Conservation (phyloP, 78 protist genomes). For the Chrysochromulina parva region DNA sequence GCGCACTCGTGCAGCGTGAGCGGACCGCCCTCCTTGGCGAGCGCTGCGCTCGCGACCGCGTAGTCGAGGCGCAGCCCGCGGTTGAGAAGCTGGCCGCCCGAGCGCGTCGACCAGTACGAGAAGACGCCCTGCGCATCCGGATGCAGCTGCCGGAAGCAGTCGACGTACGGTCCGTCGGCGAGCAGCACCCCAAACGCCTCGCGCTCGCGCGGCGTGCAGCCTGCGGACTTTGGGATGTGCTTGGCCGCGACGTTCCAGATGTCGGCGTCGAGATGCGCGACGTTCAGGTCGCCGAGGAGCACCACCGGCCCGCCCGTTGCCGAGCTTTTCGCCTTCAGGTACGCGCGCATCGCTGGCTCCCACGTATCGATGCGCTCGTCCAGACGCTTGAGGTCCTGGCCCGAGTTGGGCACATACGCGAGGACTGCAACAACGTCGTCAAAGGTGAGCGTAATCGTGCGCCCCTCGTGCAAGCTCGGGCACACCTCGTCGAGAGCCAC, state of each 20-base stretch:
- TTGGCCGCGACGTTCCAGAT: constrained; percentile 15
- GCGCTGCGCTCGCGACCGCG: background rate
- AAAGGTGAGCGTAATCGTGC: background rate
- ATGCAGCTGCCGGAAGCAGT: background rate
- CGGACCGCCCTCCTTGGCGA: background rate
- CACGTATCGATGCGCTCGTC: constrained; percentile 28
- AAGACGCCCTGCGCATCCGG: constrained; percentile 18
- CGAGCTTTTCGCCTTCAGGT: no score
- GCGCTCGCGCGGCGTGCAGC: background rate
- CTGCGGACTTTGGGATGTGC: background rate
- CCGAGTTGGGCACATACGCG: constrained; percentile 39
- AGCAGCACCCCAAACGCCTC: background rate
- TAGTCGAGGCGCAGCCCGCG: constrained; percentile 12
- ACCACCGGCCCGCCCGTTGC: background rate
- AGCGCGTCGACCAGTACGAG: constrained; percentile 22
- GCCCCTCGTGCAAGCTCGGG: background rate
- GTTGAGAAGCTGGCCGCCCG: background rate
- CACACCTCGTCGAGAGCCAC: background rate
- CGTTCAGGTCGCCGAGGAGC: background rate
- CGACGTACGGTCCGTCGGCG: background rate
- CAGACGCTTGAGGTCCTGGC: constrained; percentile 31
- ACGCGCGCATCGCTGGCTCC: background rate
- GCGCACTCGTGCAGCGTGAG: background rate
- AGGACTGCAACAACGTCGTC: background rate
- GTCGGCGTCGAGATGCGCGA: constrained; percentile 5